phyloP scores from a whole-genome alignment of 768 basidiomycete genomes.

The Boletellus ananas region DNA sequence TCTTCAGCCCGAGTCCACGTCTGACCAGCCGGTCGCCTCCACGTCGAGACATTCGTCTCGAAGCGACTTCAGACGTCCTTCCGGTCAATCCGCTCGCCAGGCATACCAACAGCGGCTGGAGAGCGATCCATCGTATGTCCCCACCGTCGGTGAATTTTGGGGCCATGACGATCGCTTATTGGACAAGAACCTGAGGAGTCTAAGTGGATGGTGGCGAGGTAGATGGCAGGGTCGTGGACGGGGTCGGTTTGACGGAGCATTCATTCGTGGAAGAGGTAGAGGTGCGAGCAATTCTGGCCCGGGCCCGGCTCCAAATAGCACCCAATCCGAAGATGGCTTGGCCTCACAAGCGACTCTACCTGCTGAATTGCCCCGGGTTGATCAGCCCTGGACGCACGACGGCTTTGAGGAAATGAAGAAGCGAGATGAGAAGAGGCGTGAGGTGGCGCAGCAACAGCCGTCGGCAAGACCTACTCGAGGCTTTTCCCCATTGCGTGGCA shows the following conservation, averaged over 20 bases:
- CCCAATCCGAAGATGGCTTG: conserved; percentile 20
- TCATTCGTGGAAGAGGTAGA: conserved; percentile 57
- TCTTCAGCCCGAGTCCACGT: conserved; percentile 17
- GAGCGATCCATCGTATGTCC: conserved; percentile 83
- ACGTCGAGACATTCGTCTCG: conserved; percentile 34
- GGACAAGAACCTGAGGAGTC: conserved; percentile 74
- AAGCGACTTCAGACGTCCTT: conserved; percentile 32
- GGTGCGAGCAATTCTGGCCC: conserved; percentile 38
- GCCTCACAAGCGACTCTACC: conserved; percentile 14
- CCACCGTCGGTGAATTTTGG: conserved; percentile 91
- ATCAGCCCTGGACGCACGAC: conserved; percentile 78
- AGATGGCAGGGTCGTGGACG: conserved; percentile 70
- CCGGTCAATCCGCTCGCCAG: conserved; percentile 69
- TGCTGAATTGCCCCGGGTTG: conserved; percentile 52
- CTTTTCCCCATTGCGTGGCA: conserved; percentile 39
- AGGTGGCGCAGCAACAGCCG: conserved; percentile 32
- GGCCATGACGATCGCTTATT: conserved; percentile 89
- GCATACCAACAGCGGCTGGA: conserved; percentile 82
- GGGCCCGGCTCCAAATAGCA: conserved; percentile 4
- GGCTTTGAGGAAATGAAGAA: conserved; percentile 86
- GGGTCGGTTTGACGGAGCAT: conserved; percentile 44
- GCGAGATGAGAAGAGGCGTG: conserved; percentile 55
- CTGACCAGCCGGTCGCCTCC: conserved; percentile 37
- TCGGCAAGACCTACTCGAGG: conserved; percentile 31
- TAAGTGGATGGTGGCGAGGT: conserved; percentile 87